These are phyloP conservation scores for Cryptococcus wingfieldii DNA, from an alignment of 1,284 basidiomycete genomes.

Conservation along the genomic window DNA sequence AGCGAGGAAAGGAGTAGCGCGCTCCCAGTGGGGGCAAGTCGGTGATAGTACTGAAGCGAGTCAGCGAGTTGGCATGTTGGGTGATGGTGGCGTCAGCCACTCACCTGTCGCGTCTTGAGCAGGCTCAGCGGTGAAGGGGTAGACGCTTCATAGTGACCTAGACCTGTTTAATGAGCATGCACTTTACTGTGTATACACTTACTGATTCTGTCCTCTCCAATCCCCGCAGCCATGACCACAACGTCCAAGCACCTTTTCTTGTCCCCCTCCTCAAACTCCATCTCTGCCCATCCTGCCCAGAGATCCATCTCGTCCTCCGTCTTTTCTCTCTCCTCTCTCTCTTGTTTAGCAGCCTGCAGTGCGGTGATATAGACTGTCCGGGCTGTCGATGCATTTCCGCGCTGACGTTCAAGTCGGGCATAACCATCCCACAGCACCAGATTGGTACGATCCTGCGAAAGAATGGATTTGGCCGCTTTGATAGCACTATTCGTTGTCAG, in stretches of 20 bases:
- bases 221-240: constrained; percentile 24
- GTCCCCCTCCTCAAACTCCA: constrained; percentile 60
- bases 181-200: not conserved
- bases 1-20: constrained; percentile 22
- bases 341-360: constrained; percentile 36
- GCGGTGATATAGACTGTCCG: constrained; percentile 75
- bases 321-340: constrained; percentile 4
- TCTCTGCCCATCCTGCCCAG: constrained; percentile 85
- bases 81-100: constrained; percentile 1
- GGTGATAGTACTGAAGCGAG: not conserved
- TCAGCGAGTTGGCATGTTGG: not conserved
- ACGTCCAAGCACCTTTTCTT: constrained; percentile 26
- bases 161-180: not conserved
- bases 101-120: constrained; percentile 40
- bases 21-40: not conserved
- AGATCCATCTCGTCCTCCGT: constrained; percentile 50
- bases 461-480: constrained; percentile 66
- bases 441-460: constrained; percentile 63
- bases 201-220: constrained; percentile 12
- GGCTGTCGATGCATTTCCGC: constrained; percentile 66
- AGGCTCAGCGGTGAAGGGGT: constrained; percentile 20
- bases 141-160: not conserved
- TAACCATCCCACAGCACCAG: constrained; percentile 73
- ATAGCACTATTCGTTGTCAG: constrained; percentile 18
- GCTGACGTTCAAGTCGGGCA: constrained; percentile 70